These are phyloP conservation scores for Colletotrichum incanum DNA, from an alignment of 2,329 filamentous ascomycete species.

Conservation along the genomic window DNA sequence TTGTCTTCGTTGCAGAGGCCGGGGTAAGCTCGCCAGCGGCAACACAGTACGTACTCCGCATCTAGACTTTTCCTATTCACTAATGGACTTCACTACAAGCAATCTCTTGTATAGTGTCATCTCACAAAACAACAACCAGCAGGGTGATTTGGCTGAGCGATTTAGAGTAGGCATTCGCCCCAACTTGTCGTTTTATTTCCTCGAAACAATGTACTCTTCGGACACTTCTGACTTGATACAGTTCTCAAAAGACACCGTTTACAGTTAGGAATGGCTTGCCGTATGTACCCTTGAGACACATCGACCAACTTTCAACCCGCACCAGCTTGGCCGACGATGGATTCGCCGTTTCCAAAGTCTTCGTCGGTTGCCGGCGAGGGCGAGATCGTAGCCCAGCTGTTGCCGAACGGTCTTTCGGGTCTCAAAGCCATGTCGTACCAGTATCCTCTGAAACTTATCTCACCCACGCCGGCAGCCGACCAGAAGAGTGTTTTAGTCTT, in stretches of 20 bases:
- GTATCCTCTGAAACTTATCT: constrained; percentile 95
- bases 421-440: constrained; percentile 86
- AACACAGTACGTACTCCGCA: constrained; percentile 31
- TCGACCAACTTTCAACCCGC: not conserved
- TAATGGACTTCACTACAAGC: not conserved
- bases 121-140: constrained; percentile 1
- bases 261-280: constrained; percentile 1
- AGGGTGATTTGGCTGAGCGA: not conserved
- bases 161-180: not conserved
- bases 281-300: not conserved
- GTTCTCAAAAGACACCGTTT: not conserved
- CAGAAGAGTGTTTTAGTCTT: constrained; percentile 85
- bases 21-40: constrained; percentile 11
- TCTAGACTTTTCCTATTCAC: not conserved
- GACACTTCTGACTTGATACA: not conserved
- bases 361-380: constrained; percentile 84
- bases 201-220: not conserved
- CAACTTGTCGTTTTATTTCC: not conserved
- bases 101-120: not conserved
- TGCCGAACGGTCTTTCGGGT: constrained; percentile 80
- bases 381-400: constrained; percentile 79
- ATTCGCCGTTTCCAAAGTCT: constrained; percentile 84
- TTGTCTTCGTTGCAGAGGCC: not conserved
- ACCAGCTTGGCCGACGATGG: constrained; percentile 55
- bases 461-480: constrained; percentile 77